These are phyloP conservation scores for Monosporascus sp. DNA, from an alignment of 2,329 filamentous ascomycete species.

Conservation along the genomic window DNA sequence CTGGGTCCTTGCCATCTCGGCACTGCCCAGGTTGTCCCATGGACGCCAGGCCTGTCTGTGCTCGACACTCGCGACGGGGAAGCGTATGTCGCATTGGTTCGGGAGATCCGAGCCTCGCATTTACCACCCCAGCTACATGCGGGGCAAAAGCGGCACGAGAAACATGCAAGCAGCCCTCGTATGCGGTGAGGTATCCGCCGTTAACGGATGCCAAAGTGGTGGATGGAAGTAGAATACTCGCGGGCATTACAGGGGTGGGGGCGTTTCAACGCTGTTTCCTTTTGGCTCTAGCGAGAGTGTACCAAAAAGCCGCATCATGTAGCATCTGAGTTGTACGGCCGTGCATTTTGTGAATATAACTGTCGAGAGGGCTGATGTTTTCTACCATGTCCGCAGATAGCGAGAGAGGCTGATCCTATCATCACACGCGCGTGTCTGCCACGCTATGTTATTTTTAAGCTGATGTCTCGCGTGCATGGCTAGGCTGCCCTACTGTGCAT, in stretches of 20 bases:
- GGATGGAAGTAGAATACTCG: background rate
- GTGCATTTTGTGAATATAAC: background rate
- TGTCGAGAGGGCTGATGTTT: background rate
- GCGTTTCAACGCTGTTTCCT: background rate
- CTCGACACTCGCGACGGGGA: background rate
- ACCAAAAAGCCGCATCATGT: background rate
- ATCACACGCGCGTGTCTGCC: too few species aligned
- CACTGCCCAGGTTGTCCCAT: too few species aligned
- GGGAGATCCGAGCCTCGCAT: background rate
- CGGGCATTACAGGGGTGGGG: background rate
- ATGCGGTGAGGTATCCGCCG: background rate
- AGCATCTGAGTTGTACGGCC: conserved; percentile 4
- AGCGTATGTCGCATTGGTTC: background rate
- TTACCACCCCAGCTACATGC: background rate
- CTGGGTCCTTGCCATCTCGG: background rate
- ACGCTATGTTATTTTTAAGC: too few species aligned
- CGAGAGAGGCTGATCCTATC: too few species aligned
- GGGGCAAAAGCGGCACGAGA: background rate
- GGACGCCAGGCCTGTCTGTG: background rate
- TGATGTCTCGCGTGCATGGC: too few species aligned
- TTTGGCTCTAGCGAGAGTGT: background rate
- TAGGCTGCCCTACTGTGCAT: too few species aligned
- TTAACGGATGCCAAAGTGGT: background rate
- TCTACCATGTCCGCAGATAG: too few species aligned
- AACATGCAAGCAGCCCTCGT: background rate